phyloP scores from a whole-genome alignment of 2,329 filamentous ascomycete species.

The Metarhizium anisopliae region DNA sequence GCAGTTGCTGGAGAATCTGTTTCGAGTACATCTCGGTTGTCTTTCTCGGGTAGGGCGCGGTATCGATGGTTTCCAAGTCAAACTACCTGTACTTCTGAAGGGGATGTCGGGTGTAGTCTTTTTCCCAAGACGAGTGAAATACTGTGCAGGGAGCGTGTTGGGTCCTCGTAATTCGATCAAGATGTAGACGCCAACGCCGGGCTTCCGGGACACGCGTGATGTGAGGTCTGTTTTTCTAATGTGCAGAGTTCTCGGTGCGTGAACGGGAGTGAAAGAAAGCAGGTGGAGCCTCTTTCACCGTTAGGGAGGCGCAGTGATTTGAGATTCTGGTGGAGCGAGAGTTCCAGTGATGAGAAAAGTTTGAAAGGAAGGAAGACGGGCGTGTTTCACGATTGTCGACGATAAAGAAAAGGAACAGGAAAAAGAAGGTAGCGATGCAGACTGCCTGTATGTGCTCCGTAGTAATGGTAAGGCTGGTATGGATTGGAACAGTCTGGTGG shows the following conservation, averaged over 20 bases:
- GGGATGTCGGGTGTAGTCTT: neutral
- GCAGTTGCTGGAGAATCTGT: constrained; percentile 35
- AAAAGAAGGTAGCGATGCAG: neutral
- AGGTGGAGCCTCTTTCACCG: neutral
- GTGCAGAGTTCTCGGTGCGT: neutral
- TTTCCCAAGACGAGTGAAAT: neutral
- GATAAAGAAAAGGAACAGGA: neutral
- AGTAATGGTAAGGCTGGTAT: neutral
- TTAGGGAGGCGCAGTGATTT: neutral
- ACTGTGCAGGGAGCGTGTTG: too few species aligned
- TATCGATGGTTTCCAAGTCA: neutral
- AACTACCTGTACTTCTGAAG: neutral
- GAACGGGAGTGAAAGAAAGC: neutral
- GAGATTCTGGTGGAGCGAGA: neutral
- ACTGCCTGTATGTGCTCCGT: neutral
- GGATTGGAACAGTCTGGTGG: neutral
- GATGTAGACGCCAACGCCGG: neutral
- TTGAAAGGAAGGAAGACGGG: neutral
- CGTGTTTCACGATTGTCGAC: neutral
- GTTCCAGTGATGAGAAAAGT: neutral
- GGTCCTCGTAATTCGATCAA: neutral
- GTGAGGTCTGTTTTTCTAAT: neutral
- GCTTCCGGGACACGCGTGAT: neutral
- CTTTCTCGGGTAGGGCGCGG: neutral
- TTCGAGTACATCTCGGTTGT: constrained; percentile 34